These are phyloP conservation scores for Arthrobotrys iridis DNA, from an alignment of 2,329 filamentous ascomycete species.

Conservation along the genomic window DNA sequence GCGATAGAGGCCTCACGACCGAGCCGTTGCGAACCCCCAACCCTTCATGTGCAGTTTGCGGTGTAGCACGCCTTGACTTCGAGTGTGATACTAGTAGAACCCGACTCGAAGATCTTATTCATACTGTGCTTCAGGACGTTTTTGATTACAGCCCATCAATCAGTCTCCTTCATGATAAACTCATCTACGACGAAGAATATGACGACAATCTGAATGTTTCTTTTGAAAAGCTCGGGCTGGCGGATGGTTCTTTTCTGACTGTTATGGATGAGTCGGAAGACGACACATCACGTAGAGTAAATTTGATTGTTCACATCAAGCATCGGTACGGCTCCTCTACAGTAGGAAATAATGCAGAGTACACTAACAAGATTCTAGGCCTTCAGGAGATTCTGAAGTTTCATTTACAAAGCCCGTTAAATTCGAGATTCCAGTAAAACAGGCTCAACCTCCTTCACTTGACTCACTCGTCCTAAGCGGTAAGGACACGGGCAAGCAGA, in stretches of 20 bases:
- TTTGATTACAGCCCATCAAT: constrained; percentile 85
- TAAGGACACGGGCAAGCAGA: constrained; percentile 56
- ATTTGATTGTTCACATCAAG: constrained; percentile 77
- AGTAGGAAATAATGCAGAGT: constrained; percentile 58
- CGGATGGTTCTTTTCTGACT: constrained; percentile 78
- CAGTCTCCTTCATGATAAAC: constrained; percentile 75
- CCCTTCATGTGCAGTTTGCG: constrained; percentile 83
- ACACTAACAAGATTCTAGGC: background rate
- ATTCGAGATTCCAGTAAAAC: constrained; percentile 64
- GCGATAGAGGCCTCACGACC: constrained; percentile 69
- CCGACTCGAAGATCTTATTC: constrained; percentile 81
- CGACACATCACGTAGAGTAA: constrained; percentile 73
- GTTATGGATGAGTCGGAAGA: constrained; percentile 85
- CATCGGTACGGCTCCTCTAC: constrained; percentile 66
- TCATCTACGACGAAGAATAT: constrained; percentile 90
- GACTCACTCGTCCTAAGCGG: constrained; percentile 58
- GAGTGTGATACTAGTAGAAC: constrained; percentile 75
- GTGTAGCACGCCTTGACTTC: constrained; percentile 74
- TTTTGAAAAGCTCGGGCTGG: constrained; percentile 79
- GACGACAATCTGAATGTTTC: constrained; percentile 85
- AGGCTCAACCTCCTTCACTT: constrained; percentile 61
- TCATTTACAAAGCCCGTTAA: constrained; percentile 11
- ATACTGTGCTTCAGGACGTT: constrained; percentile 74
- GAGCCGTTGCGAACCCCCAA: constrained; percentile 73
- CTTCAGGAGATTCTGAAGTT: constrained; percentile 62